phyloP scores from a whole-genome alignment of 2,329 filamentous ascomycete genomes.

The Fusarium solani-melongenae region DNA sequence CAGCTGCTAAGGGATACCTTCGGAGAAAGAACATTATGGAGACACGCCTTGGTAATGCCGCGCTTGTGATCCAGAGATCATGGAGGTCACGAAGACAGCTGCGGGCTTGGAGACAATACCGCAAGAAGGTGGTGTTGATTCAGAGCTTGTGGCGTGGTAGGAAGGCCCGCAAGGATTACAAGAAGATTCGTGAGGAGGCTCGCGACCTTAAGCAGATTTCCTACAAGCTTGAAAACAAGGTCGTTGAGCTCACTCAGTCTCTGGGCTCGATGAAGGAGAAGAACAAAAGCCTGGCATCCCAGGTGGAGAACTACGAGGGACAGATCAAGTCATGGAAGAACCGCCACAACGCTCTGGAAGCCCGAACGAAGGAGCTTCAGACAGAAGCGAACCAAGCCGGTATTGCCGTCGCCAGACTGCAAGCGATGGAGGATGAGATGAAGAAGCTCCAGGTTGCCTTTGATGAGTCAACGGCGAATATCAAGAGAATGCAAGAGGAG shows the following conservation, averaged over 20 bases:
- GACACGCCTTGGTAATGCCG: slow-evolving; percentile 91
- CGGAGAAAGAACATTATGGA: slow-evolving; percentile 93
- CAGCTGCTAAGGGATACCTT: slow-evolving; percentile 90
- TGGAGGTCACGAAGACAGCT: slow-evolving; percentile 87
- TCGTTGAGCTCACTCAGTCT: slow-evolving; percentile 95
- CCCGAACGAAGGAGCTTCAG: slow-evolving; percentile 91
- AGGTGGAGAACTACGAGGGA: slow-evolving; percentile 94
- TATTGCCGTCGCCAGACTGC: slow-evolving; percentile 89
- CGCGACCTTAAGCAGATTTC: slow-evolving; percentile 99
- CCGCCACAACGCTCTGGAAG: slow-evolving; percentile 89
- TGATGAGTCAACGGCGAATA: slow-evolving; percentile 88
- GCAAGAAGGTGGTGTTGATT: slow-evolving; percentile 87
- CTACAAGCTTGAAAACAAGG: slow-evolving; percentile 99
- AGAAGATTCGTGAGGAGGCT: slow-evolving; percentile 91
- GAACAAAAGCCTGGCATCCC: slow-evolving; percentile 88
- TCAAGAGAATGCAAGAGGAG: slow-evolving; percentile 95
- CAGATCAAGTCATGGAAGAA: slow-evolving; percentile 98
- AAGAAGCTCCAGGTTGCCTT: slow-evolving; percentile 88
- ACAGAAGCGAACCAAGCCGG: slow-evolving; percentile 97
- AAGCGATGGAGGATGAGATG: slow-evolving; percentile 96
- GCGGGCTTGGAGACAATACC: slow-evolving; percentile 86
- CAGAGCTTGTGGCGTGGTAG: slow-evolving; percentile 95
- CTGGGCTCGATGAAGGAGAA: slow-evolving; percentile 92
- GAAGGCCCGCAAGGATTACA: slow-evolving; percentile 84
- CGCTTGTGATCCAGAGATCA: slow-evolving; percentile 86